Percentiles rank a stretch among this genome's conserved stretches.
These are phyloP conservation scores for Taxillus chinensis DNA, from an alignment of 164 flowering plant genomes.

Conservation along the genomic window DNA sequence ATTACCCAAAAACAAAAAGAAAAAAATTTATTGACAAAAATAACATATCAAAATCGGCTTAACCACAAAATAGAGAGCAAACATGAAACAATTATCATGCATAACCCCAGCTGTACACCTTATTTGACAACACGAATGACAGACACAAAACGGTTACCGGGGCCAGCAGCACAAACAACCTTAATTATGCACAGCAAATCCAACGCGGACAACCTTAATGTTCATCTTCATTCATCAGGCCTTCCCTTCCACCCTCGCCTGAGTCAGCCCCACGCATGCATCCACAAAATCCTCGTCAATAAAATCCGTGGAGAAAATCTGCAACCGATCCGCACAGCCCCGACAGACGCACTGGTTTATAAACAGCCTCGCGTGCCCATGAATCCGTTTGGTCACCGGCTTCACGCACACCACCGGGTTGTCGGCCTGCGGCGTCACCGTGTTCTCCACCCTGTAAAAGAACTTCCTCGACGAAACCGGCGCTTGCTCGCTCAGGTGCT, in stretches of 20 bases:
- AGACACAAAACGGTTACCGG: no score
- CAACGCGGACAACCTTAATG: background rate
- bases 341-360: constrained; percentile 44
- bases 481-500: constrained; percentile 60
- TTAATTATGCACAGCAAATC: no score
- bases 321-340: constrained; percentile 58
- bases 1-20: no score
- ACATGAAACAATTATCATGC: no score
- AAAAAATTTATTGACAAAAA: no score
- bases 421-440: constrained; percentile 82
- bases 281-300: constrained; percentile 84
- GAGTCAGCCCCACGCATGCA: constrained; percentile 70
- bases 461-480: constrained; percentile 50
- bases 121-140: no score
- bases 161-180: no score
- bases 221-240: constrained; percentile 36
- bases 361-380: constrained; percentile 57
- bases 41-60: no score
- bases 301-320: constrained; percentile 77
- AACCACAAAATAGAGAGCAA: no score
- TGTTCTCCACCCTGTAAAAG: constrained; percentile 93
- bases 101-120: no score
- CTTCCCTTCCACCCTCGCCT: constrained; percentile 67
- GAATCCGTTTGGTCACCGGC: constrained; percentile 72
- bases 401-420: constrained; percentile 72